These are phyloP conservation scores for Mikania micrantha DNA, from an alignment of 129 eudicot species.

Conservation along the genomic window DNA sequence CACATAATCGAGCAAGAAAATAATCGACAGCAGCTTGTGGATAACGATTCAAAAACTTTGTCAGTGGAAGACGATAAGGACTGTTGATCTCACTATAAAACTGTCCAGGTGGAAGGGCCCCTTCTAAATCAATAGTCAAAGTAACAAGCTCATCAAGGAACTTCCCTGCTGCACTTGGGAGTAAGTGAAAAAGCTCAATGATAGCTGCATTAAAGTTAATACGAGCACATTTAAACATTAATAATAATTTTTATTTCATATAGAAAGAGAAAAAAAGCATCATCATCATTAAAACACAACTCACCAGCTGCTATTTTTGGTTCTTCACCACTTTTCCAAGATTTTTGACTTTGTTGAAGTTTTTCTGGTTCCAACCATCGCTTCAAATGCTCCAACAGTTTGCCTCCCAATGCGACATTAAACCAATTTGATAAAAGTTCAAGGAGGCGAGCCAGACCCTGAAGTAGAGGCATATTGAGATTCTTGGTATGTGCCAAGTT, in stretches of 20 bases:
- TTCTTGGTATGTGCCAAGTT: constrained; percentile 95
- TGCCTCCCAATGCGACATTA: constrained; percentile 87
- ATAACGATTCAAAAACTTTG: constrained; percentile 83
- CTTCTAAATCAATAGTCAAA: constrained; percentile 88
- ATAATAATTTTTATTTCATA: neutral
- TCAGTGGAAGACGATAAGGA: constrained; percentile 93
- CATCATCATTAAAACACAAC: constrained; percentile 16
- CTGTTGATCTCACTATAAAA: constrained; percentile 98
- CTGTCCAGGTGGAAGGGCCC: constrained; percentile 88
- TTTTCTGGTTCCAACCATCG: constrained; percentile 98
- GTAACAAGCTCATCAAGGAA: constrained; percentile 97
- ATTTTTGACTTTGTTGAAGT: constrained; percentile 85
- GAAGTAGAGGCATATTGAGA: constrained; percentile 95
- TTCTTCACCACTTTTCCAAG: constrained; percentile 98
- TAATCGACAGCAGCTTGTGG: constrained; percentile 93
- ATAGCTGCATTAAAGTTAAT: constrained; percentile 62
- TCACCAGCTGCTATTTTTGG: constrained; percentile 98
- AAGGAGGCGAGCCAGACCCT: constrained; percentile 93
- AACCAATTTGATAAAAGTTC: constrained; percentile 97
- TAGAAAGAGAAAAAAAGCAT: neutral
- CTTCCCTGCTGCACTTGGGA: constrained; percentile 95
- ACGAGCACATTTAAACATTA: neutral
- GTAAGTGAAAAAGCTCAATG: constrained; percentile 94
- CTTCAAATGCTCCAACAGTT: constrained; percentile 91
- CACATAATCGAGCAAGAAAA: constrained; percentile 85